Conservation (phyloP, 139 green algal genomes). For the Closterium sp. region DNA sequence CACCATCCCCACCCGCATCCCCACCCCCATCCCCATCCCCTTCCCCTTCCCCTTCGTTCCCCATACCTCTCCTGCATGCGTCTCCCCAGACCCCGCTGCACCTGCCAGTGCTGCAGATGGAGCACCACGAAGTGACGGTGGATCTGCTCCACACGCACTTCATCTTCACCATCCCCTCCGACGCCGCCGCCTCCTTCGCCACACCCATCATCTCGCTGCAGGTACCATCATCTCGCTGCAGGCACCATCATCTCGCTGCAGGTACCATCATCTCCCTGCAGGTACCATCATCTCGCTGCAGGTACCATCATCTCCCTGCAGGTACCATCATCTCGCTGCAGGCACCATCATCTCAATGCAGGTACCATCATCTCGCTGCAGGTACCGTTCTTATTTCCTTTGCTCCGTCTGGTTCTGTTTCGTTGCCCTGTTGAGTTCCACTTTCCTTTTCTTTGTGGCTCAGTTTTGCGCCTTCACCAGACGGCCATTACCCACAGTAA, state of each 20-base stretch:
- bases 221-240: neutral
- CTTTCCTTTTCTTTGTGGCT: too few species aligned
- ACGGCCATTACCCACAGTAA: too few species aligned
- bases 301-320: conserved; percentile 15
- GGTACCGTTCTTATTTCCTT: neutral
- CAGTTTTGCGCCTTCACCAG: too few species aligned
- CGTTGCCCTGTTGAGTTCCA: too few species aligned
- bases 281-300: neutral
- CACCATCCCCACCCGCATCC: neutral
- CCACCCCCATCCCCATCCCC: neutral
- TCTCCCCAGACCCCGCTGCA: neutral
- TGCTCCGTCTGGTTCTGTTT: neutral
- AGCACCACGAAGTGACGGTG: conserved; percentile 38
- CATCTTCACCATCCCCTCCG: conserved; percentile 49
- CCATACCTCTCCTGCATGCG: neutral
- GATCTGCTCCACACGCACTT: conserved; percentile 48
- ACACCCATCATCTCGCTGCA: conserved; percentile 38
- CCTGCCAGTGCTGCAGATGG: conserved; percentile 25
- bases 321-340: conserved; percentile 35
- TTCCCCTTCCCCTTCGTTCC: neutral
- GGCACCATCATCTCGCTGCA: neutral
- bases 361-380: neutral
- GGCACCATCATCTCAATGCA: conserved; percentile 1
- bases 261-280: neutral
- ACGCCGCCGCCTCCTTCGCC: conserved; percentile 34